Evolutionary conservation across 1,284 basidiomycete species (phyloP), one percentile per base, ranked within the genome.

Genomic region (Malassezia caprae): DNA sequence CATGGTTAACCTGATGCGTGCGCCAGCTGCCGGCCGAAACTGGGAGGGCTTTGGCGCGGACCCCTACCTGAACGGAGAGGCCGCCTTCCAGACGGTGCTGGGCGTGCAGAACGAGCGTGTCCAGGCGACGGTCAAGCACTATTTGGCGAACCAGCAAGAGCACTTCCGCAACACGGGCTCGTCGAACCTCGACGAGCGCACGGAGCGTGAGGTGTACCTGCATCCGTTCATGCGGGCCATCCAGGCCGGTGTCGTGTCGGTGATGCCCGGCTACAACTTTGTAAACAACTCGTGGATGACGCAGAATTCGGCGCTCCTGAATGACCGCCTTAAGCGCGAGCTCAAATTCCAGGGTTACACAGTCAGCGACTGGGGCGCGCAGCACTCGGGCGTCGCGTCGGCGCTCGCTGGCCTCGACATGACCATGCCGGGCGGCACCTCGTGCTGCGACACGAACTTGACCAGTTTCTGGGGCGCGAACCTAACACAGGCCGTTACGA

Each of bases 271-370:
- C 2, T 75, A 75, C 67, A 74, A 73, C 53, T 84, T 51, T 73
- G 77, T 89, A 67, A 86, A 87, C 67, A 62, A 62, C 54, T 52
- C 56, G 12, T 61, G 59, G 60, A 52, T 56, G 0, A 86, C 84
- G 63, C 82, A 85, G 64, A 86, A 87, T 67, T 78, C 80, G 56
- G 79, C 82, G 67, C 79, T 79, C 5, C 73, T 86, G 57, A 87
- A 86, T 69, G 81, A 81, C n/a, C 76, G 85, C 21, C 75, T 87
- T 49, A 87, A 87, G 76, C 79, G 79, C 17, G 85, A 88, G 72
- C 79, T 82, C 52, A 84, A 83, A 3, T 90, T 88, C 80, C 83
- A 84, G 73, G 87, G 87, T 23, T 85, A 80, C 63, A 77, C 83
- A 26, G 50, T 67, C 58, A 58, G 56, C 12, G 63, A 68, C 44